phyloP scores from a whole-genome alignment of 1,284 basidiomycete genomes.

The Malassezia slooffiae region DNA sequence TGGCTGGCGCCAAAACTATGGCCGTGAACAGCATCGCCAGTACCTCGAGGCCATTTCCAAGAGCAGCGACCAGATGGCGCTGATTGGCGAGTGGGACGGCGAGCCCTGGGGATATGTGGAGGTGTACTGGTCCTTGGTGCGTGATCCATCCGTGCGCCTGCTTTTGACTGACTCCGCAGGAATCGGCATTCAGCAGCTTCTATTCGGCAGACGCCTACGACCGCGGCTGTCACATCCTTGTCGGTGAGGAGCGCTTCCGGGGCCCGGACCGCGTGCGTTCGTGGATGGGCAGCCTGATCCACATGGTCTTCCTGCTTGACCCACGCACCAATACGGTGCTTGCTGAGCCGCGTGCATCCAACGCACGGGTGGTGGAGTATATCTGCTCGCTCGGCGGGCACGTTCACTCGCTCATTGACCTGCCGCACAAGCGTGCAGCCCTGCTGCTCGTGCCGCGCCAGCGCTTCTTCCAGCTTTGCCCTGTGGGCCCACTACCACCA shows the following conservation, averaged over 20 bases:
- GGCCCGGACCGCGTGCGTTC: slow-evolving; percentile 35
- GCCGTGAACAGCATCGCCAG: slow-evolving; percentile 24
- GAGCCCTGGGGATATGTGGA: slow-evolving; percentile 43
- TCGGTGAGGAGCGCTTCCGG: slow-evolving; percentile 36
- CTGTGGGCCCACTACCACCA: slow-evolving; percentile 21
- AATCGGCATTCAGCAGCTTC: slow-evolving; percentile 23
- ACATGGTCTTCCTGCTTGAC: slow-evolving; percentile 37
- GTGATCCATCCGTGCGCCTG: slow-evolving; percentile 4
- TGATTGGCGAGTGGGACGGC: slow-evolving; percentile 41
- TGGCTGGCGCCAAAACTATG: slow-evolving; percentile 35
- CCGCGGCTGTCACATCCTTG: slow-evolving; percentile 40
- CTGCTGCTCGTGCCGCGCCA: slow-evolving; percentile 32
- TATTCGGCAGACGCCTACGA: slow-evolving; percentile 26
- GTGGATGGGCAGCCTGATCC: slow-evolving; percentile 42
- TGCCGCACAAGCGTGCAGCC: slow-evolving; percentile 41
- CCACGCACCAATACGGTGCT: slow-evolving; percentile 27
- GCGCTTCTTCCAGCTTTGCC: slow-evolving; percentile 40
- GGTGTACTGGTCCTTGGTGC: slow-evolving; percentile 40
- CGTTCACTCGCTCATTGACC: slow-evolving; percentile 23
- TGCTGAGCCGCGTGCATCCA: slow-evolving; percentile 34
- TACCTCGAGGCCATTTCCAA: slow-evolving; percentile 23
- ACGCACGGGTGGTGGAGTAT: slow-evolving; percentile 42
- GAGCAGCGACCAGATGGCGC: slow-evolving; percentile 18
- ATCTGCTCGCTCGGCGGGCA: slow-evolving; percentile 38
- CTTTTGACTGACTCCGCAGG: slow-evolving; percentile 3